phyloP scores from a whole-genome alignment of 2,329 filamentous ascomycete genomes.

The Xylariaceae sp. region DNA sequence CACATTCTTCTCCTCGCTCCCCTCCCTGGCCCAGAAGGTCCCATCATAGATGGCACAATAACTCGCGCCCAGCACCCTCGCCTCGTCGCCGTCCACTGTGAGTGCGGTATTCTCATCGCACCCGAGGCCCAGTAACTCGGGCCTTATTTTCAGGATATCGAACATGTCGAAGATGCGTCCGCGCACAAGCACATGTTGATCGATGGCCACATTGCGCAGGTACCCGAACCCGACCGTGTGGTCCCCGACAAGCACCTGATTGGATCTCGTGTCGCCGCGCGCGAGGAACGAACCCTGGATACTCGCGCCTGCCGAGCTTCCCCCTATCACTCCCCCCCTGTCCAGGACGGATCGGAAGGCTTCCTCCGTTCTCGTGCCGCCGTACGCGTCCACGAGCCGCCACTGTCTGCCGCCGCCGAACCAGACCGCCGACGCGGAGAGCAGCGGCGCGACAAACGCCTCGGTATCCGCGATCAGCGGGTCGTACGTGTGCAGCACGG shows the following conservation, averaged over 20 bases:
- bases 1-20: conserved; percentile 25
- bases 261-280: conserved; percentile 29
- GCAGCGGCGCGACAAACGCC: conserved; percentile 27
- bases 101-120: conserved; percentile 32
- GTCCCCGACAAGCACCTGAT: conserved; percentile 29
- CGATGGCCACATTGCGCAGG: conserved; percentile 26
- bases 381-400: conserved; percentile 31
- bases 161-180: conserved; percentile 32
- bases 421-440: conserved; percentile 24
- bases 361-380: conserved; percentile 27
- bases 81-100: conserved; percentile 26
- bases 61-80: conserved; percentile 26
- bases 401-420: conserved; percentile 31
- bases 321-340: conserved; percentile 26
- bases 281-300: conserved; percentile 31
- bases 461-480: conserved; percentile 28
- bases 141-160: conserved; percentile 28
- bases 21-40: conserved; percentile 29
- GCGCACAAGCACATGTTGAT: conserved; percentile 31
- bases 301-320: conserved; percentile 28
- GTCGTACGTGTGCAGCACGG: conserved; percentile 31
- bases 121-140: conserved; percentile 28
- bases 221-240: conserved; percentile 31
- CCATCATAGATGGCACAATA: conserved; percentile 31
- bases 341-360: conserved; percentile 27